A percentile compares a stretch with the other conserved stretches of the same genome.
Evolutionary conservation across 164 flowering plant genomes (phyloP).

Genomic region (Akebia trifoliata): DNA sequence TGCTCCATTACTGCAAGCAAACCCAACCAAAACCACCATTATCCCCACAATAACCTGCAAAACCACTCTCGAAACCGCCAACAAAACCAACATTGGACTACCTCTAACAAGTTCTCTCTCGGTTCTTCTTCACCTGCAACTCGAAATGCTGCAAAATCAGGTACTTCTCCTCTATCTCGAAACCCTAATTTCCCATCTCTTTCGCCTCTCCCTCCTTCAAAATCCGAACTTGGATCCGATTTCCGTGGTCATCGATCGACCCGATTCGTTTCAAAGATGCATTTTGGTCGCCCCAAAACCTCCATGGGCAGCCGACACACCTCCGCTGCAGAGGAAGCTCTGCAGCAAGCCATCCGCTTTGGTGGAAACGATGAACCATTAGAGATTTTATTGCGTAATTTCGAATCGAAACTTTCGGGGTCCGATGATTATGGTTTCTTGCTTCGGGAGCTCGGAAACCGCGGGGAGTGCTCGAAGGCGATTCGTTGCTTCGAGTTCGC

Average conservation of each 20-base stretch:
- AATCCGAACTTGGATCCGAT: conserved; percentile 48
- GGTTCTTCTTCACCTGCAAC: conserved; percentile 20
- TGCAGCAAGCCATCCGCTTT: conserved; percentile 28
- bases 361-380: conserved; percentile 26
- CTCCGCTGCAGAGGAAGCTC: conserved; percentile 64
- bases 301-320: conserved; percentile 43
- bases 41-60: conserved; percentile 24
- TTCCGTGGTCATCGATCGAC: conserved; percentile 90
- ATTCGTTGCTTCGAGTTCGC: conserved; percentile 69
- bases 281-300: conserved; percentile 63
- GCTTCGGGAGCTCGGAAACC: conserved; percentile 78
- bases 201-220: conserved; percentile 25
- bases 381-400: conserved; percentile 37
- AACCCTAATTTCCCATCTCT: conserved; percentile 25
- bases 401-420: conserved; percentile 52
- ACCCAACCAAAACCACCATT: conserved; percentile 43
- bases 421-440: conserved; percentile 77
- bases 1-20: conserved; percentile 55
- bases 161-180: conserved; percentile 4
- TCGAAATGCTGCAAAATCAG: conserved; percentile 21
- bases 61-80: conserved; percentile 21
- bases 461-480: conserved; percentile 63
- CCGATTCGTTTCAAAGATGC: conserved; percentile 81
- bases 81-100: not conserved
- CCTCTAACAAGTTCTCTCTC: conserved; percentile 33